These are phyloP conservation scores for Magnolia kwangsiensis DNA, from an alignment of 164 flowering plant species.

Conservation along the genomic window DNA sequence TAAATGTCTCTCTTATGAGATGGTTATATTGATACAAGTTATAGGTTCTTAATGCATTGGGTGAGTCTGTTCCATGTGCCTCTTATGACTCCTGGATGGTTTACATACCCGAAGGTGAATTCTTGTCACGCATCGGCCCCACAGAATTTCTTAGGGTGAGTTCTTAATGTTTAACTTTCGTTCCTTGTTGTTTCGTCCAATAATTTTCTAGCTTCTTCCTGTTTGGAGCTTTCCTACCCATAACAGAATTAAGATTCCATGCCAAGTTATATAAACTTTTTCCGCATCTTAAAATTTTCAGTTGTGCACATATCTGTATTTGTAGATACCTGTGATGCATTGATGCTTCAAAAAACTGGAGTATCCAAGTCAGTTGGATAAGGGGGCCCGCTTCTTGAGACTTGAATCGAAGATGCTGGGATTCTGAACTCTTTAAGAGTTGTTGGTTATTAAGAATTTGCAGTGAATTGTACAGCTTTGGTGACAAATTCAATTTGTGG, in stretches of 20 bases:
- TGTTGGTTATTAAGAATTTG: too few species aligned
- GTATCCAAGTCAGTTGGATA: too few species aligned
- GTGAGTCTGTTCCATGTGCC: slow-evolving; percentile 73
- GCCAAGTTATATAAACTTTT: neutral
- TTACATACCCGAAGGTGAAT: slow-evolving; percentile 89
- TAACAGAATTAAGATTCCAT: neutral
- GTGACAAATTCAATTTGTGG: too few species aligned
- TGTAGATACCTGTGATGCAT: too few species aligned
- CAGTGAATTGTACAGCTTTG: too few species aligned
- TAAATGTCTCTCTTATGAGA: neutral
- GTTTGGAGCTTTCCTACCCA: neutral
- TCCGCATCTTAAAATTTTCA: neutral
- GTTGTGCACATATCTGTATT: neutral
- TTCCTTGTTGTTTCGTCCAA: neutral
- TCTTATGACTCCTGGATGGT: slow-evolving; percentile 98
- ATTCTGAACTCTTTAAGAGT: too few species aligned
- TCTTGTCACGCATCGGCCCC: slow-evolving; percentile 87
- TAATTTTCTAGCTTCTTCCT: neutral
- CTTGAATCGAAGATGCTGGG: too few species aligned
- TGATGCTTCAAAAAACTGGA: too few species aligned
- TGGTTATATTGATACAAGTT: neutral
- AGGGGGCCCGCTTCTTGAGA: too few species aligned
- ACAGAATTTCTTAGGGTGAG: slow-evolving; percentile 82
- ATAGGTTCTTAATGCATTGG: slow-evolving; percentile 92
- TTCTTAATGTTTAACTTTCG: neutral